These are phyloP conservation scores for Boletus huronensis DNA, from an alignment of 768 basidiomycete species.

Conservation along the genomic window DNA sequence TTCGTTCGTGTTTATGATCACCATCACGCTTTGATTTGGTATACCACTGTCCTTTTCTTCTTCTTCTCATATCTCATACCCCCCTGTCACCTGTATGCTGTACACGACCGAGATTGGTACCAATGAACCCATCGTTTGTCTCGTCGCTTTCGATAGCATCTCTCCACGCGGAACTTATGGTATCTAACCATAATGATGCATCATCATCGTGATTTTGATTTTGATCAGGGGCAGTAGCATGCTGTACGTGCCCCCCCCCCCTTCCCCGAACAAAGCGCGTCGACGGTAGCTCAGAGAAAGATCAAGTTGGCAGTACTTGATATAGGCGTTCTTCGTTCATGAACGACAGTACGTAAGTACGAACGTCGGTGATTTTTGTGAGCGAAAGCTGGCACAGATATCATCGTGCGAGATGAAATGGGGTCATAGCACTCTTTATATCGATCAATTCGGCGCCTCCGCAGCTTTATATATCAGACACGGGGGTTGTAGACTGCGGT, in stretches of 20 bases:
- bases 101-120: not conserved
- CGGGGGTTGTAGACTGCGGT: no score
- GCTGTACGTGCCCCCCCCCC: not conserved
- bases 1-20: slow-evolving; percentile 7
- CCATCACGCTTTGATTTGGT: slow-evolving; percentile 2
- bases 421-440: no score
- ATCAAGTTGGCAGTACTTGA: not conserved
- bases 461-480: no score
- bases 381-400: no score
- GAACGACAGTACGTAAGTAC: not conserved
- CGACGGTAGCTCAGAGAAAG: not conserved
- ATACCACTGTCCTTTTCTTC: not conserved
- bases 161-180: not conserved
- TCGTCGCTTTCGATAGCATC: not conserved
- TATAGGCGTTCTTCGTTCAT: no score
- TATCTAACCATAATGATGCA: not conserved
- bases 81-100: slow-evolving; percentile 3
- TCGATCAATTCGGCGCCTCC: no score
- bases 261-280: no score
- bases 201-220: not conserved
- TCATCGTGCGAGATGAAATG: no score
- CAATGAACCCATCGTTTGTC: not conserved
- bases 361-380: no score
- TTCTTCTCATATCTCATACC: not conserved
- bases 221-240: not conserved